phyloP scores from a whole-genome alignment of 495 filamentous ascomycete species.

The Penicillium paradoxum region DNA sequence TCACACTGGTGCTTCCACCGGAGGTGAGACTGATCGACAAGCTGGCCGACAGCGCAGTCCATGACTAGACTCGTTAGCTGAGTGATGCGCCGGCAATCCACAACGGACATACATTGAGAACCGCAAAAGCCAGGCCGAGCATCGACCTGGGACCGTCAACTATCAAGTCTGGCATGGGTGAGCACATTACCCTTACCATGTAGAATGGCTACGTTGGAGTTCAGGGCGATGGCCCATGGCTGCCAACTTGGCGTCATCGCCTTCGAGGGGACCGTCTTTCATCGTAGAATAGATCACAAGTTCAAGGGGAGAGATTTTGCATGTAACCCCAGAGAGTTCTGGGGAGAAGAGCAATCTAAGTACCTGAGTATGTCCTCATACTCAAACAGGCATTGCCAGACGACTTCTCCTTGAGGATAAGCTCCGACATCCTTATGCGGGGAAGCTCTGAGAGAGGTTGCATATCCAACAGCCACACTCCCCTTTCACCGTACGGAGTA shows the following conservation, averaged over 20 bases:
- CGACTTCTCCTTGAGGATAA: not conserved
- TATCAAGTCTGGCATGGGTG: not conserved
- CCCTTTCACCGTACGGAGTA: not conserved
- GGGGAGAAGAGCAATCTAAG: not conserved
- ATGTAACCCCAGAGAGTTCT: not conserved
- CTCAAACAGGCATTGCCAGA: not conserved
- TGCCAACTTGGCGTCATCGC: constrained; percentile 47
- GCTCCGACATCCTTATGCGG: constrained; percentile 4
- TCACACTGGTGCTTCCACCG: constrained; percentile 40
- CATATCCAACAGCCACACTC: no score
- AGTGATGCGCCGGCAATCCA: not conserved
- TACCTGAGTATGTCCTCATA: not conserved
- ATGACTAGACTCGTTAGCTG: constrained; percentile 23
- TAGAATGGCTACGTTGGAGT: constrained; percentile 50
- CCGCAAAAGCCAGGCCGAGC: constrained; percentile 45
- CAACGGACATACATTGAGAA: constrained; percentile 32
- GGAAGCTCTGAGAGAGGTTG: not conserved
- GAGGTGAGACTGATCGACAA: constrained; percentile 42
- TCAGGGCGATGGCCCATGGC: constrained; percentile 58
- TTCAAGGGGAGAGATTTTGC: not conserved
- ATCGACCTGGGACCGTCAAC: constrained; percentile 28
- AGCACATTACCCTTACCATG: constrained; percentile 19
- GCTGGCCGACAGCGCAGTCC: constrained; percentile 43
- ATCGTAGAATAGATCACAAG: constrained; percentile 3
- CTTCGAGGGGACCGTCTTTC: constrained; percentile 20